Evolutionary conservation across 2,329 filamentous ascomycete genomes (phyloP), one percentile per base, ranked within the genome.

Genomic region (Xylaria sp.): DNA sequence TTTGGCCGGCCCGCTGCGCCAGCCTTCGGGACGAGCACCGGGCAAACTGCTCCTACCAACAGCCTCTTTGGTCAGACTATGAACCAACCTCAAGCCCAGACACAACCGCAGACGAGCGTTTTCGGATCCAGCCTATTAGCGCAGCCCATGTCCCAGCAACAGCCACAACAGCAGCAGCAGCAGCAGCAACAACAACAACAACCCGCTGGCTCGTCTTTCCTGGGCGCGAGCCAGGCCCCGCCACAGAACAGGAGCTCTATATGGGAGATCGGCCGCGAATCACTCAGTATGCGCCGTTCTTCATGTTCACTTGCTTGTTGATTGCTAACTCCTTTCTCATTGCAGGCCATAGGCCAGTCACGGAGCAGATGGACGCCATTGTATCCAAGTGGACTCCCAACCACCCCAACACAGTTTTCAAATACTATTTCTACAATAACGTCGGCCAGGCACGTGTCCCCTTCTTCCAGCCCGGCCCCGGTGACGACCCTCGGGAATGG

Each of bases 351-450:
- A 94, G 94, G 79, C 88, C 90, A 57, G 87, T 94, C 54, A 85
- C 89, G 23, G 90, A 94, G 66, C 92, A 95, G 79, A 92, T 94
- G 79, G 84, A 86, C 70, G 84, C 89, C 32, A 86, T 96, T 50
- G 83, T 89, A 62, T 84, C 89, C 69, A 94, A 94, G 82, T 96
- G 93, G 93, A 86, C 92, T 70, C 90, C 92, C 0, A 81, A 85
- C 32, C 87, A 86, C 78, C 86, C 89, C 25, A 89, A 89, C 77
- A 94, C 92, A 75, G 88, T 88, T 34, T 94, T 96, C 83, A 92
- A 93, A 80, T 85, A 92, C 77, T 95, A 95, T 83, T 93, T 96
- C 80, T 97, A 96, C 85, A 96, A 96, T 82, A 90, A 92, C 73
- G 92, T 94, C 71, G 90, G 92, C 72, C 89, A 92, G 76, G 87